These are phyloP conservation scores for Xylaria polymorpha DNA, from an alignment of 2,329 filamentous ascomycete species.

Conservation along the genomic window DNA sequence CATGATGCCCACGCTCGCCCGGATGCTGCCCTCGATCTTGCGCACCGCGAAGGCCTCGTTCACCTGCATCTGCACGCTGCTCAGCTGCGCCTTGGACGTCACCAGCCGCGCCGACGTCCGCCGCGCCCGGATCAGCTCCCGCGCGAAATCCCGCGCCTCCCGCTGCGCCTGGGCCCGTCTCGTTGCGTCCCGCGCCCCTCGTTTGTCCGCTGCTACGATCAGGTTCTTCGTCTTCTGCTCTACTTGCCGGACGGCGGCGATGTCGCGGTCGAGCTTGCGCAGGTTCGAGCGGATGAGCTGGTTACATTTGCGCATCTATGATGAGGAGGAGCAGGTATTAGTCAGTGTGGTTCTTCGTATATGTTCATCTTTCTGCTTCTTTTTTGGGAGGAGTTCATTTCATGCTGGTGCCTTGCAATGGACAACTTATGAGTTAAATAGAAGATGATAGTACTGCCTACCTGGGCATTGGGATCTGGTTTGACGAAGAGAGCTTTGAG, in stretches of 20 bases:
- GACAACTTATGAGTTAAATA: conserved; percentile 9
- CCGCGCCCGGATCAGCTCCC: conserved; percentile 85
- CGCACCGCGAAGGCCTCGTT: conserved; percentile 94
- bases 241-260: conserved; percentile 78
- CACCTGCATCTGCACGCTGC: conserved; percentile 96
- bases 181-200: conserved; percentile 81
- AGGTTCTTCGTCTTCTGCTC: conserved; percentile 87
- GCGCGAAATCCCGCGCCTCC: conserved; percentile 89
- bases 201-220: conserved; percentile 84
- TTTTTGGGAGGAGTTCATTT: neutral
- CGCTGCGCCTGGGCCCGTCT: conserved; percentile 81
- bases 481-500: conserved; percentile 88
- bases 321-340: conserved; percentile 13
- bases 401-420: neutral
- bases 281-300: conserved; percentile 87
- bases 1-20: conserved; percentile 91
- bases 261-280: conserved; percentile 94
- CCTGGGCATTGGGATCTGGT: conserved; percentile 93
- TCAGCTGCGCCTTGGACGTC: conserved; percentile 91
- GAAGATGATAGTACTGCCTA: conserved; percentile 56
- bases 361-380: neutral
- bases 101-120: conserved; percentile 78
- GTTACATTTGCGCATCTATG: conserved; percentile 94
- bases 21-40: conserved; percentile 94
- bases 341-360: conserved; percentile 13